Evolutionary conservation across 768 basidiomycete species (phyloP), one percentile per base, ranked within the genome.

Genomic region (Suillus spraguei): DNA sequence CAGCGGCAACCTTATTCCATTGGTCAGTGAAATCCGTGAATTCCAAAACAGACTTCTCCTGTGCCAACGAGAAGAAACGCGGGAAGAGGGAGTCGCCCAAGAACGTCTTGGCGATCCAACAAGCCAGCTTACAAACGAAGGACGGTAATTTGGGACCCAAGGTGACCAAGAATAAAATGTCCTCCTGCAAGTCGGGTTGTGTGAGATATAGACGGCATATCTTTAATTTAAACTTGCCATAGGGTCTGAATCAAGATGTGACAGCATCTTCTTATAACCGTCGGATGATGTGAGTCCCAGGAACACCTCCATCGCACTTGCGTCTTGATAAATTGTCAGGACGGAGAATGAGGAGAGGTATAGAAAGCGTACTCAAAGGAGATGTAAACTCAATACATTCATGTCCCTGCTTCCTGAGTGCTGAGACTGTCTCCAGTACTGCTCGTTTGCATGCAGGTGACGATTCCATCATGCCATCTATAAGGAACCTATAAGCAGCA

Each of bases 371-470:
- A 85, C 89, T 79, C 62, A 79, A 74, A 38, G 86, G 82, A 5
- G 91, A 72, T 24, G 80, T 75, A 65, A 94, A 83, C 71, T 91
- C 88, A 35, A 93, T 74, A 63, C 92, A 91, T 73, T 95, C 92
- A 69, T 96, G 93, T 8, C 94, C 94, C 52, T 83, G 81, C 56
- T 76, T 80, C 38, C 81, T 77, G 55, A 95, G 76, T 0, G 88
- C 89, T 6, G 84, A 81, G 16, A 94, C 84, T 16, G 90, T 86
- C 71, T 91, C 87, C 32, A 85, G 72, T 9, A 95, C 88, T 7
- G 94, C 94, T 38, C 94, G 82, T 64, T 86, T 80, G 67, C 83
- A 86, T 1, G 89, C 89, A 16, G 92, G 92, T 2, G 89, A 89
- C 17, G 86, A 83, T 66, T 86, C 87, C 56, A 86, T 73, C 66